Conservation (phyloP, 2,329 filamentous ascomycete species). For the Trichophyton benhamiae region DNA sequence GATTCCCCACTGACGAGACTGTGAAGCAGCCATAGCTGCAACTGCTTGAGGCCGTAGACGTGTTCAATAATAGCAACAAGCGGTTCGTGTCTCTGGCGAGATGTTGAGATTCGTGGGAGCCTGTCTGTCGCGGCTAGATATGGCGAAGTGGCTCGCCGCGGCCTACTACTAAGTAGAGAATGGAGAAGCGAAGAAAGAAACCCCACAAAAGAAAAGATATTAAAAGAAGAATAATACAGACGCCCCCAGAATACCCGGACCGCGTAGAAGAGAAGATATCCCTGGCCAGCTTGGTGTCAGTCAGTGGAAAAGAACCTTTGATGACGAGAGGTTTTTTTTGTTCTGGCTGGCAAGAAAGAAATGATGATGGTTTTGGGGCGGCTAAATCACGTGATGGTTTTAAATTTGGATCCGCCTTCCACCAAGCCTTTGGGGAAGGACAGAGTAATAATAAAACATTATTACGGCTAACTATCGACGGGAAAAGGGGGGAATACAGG, state of each 20-base stretch:
- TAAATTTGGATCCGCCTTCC: too few relatives aligned
- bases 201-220: not conserved
- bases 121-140: not conserved
- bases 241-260: not conserved
- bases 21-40: conserved; percentile 25
- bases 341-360: not conserved
- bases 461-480: not conserved
- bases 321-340: not conserved
- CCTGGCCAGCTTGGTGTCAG: not conserved
- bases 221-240: not conserved
- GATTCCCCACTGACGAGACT: conserved; percentile 51
- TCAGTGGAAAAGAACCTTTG: not conserved
- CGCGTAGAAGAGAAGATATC: not conserved
- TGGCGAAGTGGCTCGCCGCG: not conserved
- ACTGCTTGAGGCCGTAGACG: not conserved
- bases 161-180: not conserved
- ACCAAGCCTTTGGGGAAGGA: not conserved
- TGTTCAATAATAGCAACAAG: not conserved
- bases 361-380: not conserved
- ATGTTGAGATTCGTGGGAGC: not conserved
- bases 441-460: not conserved
- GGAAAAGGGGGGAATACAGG: not conserved
- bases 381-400: not conserved
- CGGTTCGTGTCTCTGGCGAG: not conserved
- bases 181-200: not conserved